phyloP scores from a whole-genome alignment of 2,329 filamentous ascomycete species.

The Aspergillus sp. region DNA sequence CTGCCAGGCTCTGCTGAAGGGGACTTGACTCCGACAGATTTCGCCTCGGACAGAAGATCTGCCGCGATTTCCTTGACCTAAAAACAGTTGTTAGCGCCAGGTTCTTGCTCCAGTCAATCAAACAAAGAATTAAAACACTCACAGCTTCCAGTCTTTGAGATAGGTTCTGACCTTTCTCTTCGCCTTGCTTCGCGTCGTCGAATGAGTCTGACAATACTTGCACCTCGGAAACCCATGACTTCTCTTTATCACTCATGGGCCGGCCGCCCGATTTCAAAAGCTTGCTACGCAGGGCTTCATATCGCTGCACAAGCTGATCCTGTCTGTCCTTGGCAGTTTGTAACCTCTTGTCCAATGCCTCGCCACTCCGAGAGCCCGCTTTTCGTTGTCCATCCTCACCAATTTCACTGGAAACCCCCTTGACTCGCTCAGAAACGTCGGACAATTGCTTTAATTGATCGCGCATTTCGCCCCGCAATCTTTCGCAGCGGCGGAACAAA shows the following conservation, averaged over 20 bases:
- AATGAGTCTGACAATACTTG: conserved; percentile 33
- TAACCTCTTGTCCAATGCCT: conserved; percentile 36
- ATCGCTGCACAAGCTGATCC: conserved; percentile 34
- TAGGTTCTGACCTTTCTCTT: conserved; percentile 20
- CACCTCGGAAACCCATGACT: conserved; percentile 42
- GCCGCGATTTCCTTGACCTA: conserved; percentile 38
- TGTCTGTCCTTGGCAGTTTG: conserved; percentile 37
- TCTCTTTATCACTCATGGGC: conserved; percentile 43
- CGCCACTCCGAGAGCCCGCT: conserved; percentile 25
- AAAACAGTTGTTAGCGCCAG: conserved; percentile 9
- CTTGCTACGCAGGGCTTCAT: conserved; percentile 41
- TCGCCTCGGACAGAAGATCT: conserved; percentile 33
- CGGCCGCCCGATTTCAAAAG: conserved; percentile 38
- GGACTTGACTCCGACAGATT: conserved; percentile 25
- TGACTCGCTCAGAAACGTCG: conserved; percentile 42
- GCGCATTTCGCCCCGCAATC: conserved; percentile 42
- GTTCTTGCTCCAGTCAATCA: neutral
- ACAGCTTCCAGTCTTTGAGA: conserved; percentile 37
- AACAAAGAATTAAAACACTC: conserved; percentile 10
- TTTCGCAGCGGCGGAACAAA: conserved; percentile 49
- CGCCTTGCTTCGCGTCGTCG: conserved; percentile 17
- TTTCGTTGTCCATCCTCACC: conserved; percentile 30
- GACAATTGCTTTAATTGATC: conserved; percentile 43
- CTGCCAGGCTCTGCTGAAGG: conserved; percentile 21
- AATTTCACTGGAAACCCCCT: conserved; percentile 35